Percentiles rank a stretch among this genome's conserved stretches.
Evolutionary conservation across 2,329 filamentous ascomycete genomes (phyloP).

Genomic region (Coleophoma crateriformis): DNA sequence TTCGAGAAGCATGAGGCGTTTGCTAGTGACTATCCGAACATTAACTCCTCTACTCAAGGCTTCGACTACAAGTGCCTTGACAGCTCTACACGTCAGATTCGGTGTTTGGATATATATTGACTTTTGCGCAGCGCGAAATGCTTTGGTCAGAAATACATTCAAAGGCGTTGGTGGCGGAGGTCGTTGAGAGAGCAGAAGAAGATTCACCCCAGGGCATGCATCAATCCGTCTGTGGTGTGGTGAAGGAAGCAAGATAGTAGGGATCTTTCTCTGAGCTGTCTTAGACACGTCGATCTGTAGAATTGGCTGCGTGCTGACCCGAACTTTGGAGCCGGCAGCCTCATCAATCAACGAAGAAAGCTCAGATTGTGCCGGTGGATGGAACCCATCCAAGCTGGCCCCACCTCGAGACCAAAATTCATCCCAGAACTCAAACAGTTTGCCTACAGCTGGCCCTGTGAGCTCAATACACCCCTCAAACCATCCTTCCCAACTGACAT

Average conservation of each 20-base stretch:
- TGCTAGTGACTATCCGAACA: conserved; percentile 62
- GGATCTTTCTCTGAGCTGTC: conserved; percentile 21
- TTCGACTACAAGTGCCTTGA: conserved; percentile 53
- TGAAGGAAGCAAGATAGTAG: conserved; percentile 66
- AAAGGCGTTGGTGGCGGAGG: conserved; percentile 35
- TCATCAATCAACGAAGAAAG: neutral
- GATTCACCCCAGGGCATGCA: conserved; percentile 3
- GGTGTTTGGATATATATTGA: conserved; percentile 70
- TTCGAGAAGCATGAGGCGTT: conserved; percentile 69
- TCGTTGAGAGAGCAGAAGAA: neutral
- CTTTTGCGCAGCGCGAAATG: conserved; percentile 51
- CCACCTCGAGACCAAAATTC: conserved; percentile 54
- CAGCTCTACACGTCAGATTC: conserved; percentile 65
- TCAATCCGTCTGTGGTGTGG: conserved; percentile 41
- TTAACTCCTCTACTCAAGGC: conserved; percentile 62
- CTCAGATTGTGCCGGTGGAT: neutral
- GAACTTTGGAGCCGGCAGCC: too few relatives aligned
- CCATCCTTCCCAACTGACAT: conserved; percentile 86
- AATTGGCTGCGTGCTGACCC: neutral
- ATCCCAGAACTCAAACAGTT: conserved; percentile 62
- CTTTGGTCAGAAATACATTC: conserved; percentile 57
- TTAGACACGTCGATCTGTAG: too few relatives aligned
- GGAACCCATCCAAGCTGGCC: too few relatives aligned
- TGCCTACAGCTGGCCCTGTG: conserved; percentile 52
- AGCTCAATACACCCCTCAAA: conserved; percentile 72